These are phyloP conservation scores for Iodosphaeria phyllophila DNA, from an alignment of 2,329 filamentous ascomycete species.

Conservation along the genomic window DNA sequence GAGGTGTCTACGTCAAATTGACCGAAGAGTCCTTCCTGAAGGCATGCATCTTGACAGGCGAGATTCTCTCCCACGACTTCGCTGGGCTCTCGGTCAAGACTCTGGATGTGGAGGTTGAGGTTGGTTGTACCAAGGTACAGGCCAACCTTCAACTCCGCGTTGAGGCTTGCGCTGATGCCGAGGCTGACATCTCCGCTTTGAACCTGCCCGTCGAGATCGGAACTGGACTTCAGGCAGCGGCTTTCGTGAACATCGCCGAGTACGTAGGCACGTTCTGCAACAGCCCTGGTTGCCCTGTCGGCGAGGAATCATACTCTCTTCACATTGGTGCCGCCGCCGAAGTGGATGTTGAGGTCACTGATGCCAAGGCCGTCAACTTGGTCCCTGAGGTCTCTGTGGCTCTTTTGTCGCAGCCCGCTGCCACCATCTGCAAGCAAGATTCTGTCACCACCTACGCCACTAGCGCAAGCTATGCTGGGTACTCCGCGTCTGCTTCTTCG, in stretches of 20 bases:
- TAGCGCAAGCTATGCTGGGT: not conserved
- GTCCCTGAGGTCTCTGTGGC: conserved; percentile 21
- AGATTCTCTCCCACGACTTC: conserved; percentile 26
- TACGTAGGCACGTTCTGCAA: conserved; percentile 24
- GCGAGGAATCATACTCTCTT: conserved; percentile 17
- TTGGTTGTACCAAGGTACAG: conserved; percentile 24
- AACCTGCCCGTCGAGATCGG: conserved; percentile 13
- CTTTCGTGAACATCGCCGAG: conserved; percentile 35
- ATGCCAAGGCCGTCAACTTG: conserved; percentile 18
- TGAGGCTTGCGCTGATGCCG: conserved; percentile 21
- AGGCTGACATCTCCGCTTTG: conserved; percentile 11
- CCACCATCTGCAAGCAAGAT: conserved; percentile 16
- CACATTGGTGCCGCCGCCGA: conserved; percentile 11
- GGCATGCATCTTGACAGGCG: conserved; percentile 22
- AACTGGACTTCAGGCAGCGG: conserved; percentile 22
- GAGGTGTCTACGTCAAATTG: conserved; percentile 31
- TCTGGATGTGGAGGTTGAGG: conserved; percentile 23
- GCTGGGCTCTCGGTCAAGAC: conserved; percentile 27
- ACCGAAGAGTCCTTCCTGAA: conserved; percentile 23
- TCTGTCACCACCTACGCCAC: conserved; percentile 2
- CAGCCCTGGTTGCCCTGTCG: conserved; percentile 17
- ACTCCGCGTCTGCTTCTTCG: not conserved
- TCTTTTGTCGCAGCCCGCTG: conserved; percentile 17
- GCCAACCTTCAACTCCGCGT: conserved; percentile 31
- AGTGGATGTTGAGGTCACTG: conserved; percentile 7